Base-by-base conservation (phyloP, 192 early-diverging fungal genomes). In the Pilaira anomala region DNA sequence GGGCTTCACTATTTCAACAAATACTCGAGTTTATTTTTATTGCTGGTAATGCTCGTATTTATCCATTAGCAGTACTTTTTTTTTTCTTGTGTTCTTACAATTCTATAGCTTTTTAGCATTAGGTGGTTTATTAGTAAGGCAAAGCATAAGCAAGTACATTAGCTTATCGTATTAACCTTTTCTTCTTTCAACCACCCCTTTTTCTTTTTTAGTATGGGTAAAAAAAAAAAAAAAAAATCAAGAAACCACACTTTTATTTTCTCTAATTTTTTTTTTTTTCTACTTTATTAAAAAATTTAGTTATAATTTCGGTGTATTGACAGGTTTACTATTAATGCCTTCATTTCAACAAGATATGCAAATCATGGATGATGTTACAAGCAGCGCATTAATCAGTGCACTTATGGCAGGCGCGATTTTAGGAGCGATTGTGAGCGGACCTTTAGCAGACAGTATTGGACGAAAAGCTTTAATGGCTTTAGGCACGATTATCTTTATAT, bases 371-470 rank as follows among this genome's bases (percentile, higher is more conserved):
- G 52, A 40, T 29, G 41, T 19, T 11, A 59, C 30, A 3, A 50
- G 36, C 16, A 48, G 45, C 33, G 22, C 54, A 33, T 29, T 56
- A 18, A 51, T 69, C 48, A 50, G 54, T 63, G 28, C 42, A 16
- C 80, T 89, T 36, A 84, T 81, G 3, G 77, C 86, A 4, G 89
- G 88, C 9, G 86, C 86, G 61, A 87, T 90, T 29, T 60, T 87
- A 41, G 87, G 87, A 1, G 83, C 91, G 7, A 69, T 93, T 9
- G 36, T 70, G 24, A 81, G 84, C 0, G 90, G 87, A 25, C 78
- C 78, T 60, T 72, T 90, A 4, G 83, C 88, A 41, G 72, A 73
- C 21, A 26, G 25, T 18, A 50, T 80, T 69, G 83, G 83, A 14
- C 77, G 83, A 28, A 69, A 76, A 6, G 46, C 63, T 9, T 74